phyloP scores from a whole-genome alignment of 2,329 filamentous ascomycete species.

The Stagonosporopsis rhizophila region DNA sequence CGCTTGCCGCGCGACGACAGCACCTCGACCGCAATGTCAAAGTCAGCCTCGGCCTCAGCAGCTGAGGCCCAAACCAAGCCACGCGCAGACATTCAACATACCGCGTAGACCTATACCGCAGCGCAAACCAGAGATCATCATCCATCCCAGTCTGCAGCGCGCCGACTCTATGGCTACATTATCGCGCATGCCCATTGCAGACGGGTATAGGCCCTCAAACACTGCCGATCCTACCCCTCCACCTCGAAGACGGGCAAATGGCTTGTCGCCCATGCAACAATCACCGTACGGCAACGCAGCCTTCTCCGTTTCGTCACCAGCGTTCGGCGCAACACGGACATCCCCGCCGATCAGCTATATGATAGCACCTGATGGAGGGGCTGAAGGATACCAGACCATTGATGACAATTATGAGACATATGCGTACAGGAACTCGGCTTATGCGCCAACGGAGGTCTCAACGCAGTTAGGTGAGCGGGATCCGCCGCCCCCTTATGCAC shows the following conservation, averaged over 20 bases:
- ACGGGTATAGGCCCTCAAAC: conserved; percentile 37
- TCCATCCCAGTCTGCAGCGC: conserved; percentile 41
- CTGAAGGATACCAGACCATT: conserved; percentile 23
- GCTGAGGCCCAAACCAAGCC: conserved; percentile 18
- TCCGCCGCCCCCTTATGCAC: conserved; percentile 30
- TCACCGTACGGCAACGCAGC: conserved; percentile 36
- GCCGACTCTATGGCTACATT: conserved; percentile 44
- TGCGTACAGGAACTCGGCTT: conserved; percentile 7
- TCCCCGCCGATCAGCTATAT: conserved; percentile 27
- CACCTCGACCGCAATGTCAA: conserved; percentile 20
- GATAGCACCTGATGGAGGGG: conserved; percentile 16
- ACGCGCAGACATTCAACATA: conserved; percentile 37
- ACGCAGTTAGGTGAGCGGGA: conserved; percentile 33
- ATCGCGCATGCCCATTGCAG: conserved; percentile 45
- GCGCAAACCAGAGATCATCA: conserved; percentile 33
- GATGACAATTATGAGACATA: conserved; percentile 43
- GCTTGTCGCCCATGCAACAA: conserved; percentile 23
- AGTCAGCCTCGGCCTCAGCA: conserved; percentile 24
- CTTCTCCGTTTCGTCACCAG: conserved; percentile 40
- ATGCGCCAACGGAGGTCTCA: conserved; percentile 29
- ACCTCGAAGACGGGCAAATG: conserved; percentile 19
- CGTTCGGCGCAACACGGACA: conserved; percentile 32
- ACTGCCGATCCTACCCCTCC: conserved; percentile 15
- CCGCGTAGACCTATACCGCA: conserved; percentile 38
- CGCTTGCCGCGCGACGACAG: conserved; percentile 29